phyloP scores from a whole-genome alignment of 1,139 yeast genomes.

The Sugiyamaella sp. region DNA sequence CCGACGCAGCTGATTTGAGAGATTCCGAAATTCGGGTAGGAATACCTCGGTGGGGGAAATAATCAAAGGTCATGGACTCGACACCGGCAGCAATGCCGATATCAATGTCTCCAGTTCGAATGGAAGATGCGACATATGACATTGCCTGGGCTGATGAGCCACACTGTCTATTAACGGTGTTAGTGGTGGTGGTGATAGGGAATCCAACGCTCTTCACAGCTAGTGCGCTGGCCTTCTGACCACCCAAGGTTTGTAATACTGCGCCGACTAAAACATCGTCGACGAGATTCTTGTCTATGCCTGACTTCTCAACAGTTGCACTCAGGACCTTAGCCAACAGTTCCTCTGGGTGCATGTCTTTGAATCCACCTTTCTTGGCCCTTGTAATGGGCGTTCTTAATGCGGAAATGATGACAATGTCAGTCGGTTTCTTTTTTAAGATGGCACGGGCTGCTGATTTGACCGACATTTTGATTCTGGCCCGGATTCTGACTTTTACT shows the following conservation, averaged over 20 bases:
- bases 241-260: slow-evolving; percentile 44
- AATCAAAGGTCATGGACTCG: slow-evolving; percentile 51
- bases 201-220: slow-evolving; percentile 46
- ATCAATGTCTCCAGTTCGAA: slow-evolving; percentile 43
- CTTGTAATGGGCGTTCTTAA: slow-evolving; percentile 47
- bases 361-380: slow-evolving; percentile 46
- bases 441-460: slow-evolving; percentile 13
- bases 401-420: slow-evolving; percentile 47
- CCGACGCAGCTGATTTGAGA: slow-evolving; percentile 32
- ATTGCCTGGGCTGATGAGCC: slow-evolving; percentile 50
- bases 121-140: slow-evolving; percentile 44
- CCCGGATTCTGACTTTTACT: too few species aligned
- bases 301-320: slow-evolving; percentile 41
- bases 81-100: slow-evolving; percentile 51
- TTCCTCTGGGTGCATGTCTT: slow-evolving; percentile 46
- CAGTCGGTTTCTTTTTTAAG: slow-evolving; percentile 39
- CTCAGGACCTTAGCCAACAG: slow-evolving; percentile 42
- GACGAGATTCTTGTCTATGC: slow-evolving; percentile 39
- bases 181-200: slow-evolving; percentile 47
- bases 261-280: slow-evolving; percentile 45
- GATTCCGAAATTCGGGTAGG: slow-evolving; percentile 41
- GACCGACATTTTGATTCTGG: slow-evolving; percentile 8
- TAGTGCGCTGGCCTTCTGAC: slow-evolving; percentile 43
- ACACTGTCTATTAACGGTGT: slow-evolving; percentile 49
- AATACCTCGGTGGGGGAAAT: slow-evolving; percentile 48